phyloP scores from a whole-genome alignment of 2,329 filamentous ascomycete genomes.

The Polychaeton citri region DNA sequence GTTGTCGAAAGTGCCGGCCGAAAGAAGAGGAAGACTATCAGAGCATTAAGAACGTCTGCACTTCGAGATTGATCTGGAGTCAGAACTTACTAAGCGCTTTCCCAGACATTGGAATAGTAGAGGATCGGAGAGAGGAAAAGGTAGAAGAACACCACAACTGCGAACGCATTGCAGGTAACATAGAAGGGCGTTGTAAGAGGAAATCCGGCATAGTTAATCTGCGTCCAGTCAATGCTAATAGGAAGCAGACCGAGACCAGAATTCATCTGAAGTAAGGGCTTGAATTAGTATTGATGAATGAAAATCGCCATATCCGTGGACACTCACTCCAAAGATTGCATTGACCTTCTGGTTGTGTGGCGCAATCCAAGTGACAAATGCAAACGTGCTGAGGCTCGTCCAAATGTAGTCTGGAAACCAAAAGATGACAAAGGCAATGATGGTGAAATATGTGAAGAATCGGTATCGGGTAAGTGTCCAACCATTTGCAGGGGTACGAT shows the following conservation, averaged over 20 bases:
- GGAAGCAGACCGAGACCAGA: slow-evolving; percentile 70
- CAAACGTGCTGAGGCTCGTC: slow-evolving; percentile 79
- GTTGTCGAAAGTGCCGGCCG: slow-evolving; percentile 68
- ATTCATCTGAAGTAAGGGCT: slow-evolving; percentile 85
- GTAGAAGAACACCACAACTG: slow-evolving; percentile 11
- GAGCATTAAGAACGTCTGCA: no score
- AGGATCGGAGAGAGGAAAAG: slow-evolving; percentile 11
- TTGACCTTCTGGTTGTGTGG: slow-evolving; percentile 64
- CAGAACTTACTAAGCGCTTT: slow-evolving; percentile 56
- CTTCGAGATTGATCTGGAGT: no score
- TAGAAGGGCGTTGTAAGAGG: slow-evolving; percentile 29
- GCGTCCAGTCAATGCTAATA: slow-evolving; percentile 82
- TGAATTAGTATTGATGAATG: no score
- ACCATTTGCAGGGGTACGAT: slow-evolving; percentile 42
- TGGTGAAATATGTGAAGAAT: slow-evolving; percentile 67
- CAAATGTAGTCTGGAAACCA: slow-evolving; percentile 72
- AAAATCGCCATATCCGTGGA: no score
- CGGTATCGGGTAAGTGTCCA: slow-evolving; percentile 74
- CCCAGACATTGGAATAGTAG: slow-evolving; percentile 60
- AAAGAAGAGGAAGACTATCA: slow-evolving; percentile 77
- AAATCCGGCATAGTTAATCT: slow-evolving; percentile 64
- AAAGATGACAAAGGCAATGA: slow-evolving; percentile 62
- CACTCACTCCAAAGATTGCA: slow-evolving; percentile 10
- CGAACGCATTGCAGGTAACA: slow-evolving; percentile 17
- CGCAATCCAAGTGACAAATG: slow-evolving; percentile 72